Base-by-base conservation (phyloP, 129 eudicot genomes). In the Centrapalus pauciflorus region DNA sequence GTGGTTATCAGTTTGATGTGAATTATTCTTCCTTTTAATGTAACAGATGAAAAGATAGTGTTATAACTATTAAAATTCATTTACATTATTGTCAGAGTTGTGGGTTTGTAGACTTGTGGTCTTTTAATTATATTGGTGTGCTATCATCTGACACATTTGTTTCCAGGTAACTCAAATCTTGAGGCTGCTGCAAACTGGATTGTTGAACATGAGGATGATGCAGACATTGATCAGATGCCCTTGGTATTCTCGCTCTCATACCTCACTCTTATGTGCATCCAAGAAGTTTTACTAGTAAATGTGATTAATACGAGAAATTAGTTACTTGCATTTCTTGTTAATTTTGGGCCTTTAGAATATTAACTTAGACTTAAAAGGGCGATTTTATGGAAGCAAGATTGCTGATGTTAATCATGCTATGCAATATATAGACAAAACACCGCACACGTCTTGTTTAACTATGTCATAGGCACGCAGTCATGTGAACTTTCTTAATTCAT, bases 161-260 rank as follows among this genome's bases (percentile, higher is more conserved):
- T 75, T 81, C 19, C 77, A 93, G 98, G 98, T 43, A 93, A 88
- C 60, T 64, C 66, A 37, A 84, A 79, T 74, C 71, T 89, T 9
- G 99, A 89, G 81, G 98, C 79, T 73, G 99, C 99, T 32, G 90
- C 86, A 19, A 84, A 80, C 72, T 93, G 96, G 96, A 78, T 84
- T 32, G 87, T 89, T 66, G 99, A 93, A 64, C 99, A 93, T 67
- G 99, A 93, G 77, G 79, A 86, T 64, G 99, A 93, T 67, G 69
- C 83, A 3, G 87, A 93, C 73, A 89, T 93, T 43, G 99, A 93
- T 79, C 77, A 86, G 74, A 70, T 89, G 86, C 99, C 96, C 37
- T 21, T 85, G 92, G 99, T 89, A 84, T 28, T 76, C 25, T 77
- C 24, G 10, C 43, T 17, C 41, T 16, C 24, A 28, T 20, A 29